A percentile compares a stretch with the other conserved stretches of the same genome.
phyloP scores from a whole-genome alignment of 345 rosid genomes.

The Aethionema arabicum region DNA sequence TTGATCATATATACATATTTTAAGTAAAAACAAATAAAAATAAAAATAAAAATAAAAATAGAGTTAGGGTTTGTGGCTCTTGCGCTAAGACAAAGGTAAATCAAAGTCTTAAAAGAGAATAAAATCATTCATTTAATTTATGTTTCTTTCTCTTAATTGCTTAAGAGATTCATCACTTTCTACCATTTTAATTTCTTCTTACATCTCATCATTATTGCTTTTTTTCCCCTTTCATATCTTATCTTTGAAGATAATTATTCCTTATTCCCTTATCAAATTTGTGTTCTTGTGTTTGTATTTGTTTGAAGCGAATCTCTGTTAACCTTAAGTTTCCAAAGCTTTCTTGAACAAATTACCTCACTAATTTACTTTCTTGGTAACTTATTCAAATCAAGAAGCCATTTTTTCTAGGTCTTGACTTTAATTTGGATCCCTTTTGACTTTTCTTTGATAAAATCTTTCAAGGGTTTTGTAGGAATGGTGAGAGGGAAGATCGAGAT shows the following conservation, averaged over 20 bases:
- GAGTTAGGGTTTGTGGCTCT: constrained; percentile 27
- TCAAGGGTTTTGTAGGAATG: constrained; percentile 37
- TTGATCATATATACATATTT: background rate
- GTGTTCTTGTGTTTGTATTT: background rate
- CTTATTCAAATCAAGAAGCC: constrained; percentile 13
- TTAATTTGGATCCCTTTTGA: background rate
- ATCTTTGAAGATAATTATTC: background rate
- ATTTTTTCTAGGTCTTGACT: constrained; percentile 11
- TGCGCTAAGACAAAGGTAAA: background rate
- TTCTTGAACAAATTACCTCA: background rate
- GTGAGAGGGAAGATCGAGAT: constrained; percentile 59
- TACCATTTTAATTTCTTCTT: background rate
- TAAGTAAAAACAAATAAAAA: background rate
- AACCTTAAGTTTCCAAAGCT: background rate
- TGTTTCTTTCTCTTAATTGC: background rate
- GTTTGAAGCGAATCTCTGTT: constrained; percentile 20
- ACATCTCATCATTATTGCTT: constrained; percentile 9
- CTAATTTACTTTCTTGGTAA: background rate
- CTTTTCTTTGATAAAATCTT: constrained; percentile 11
- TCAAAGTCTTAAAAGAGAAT: background rate
- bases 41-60: background rate
- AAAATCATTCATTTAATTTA: background rate
- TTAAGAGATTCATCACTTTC: constrained; percentile 14
- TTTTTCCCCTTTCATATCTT: background rate
- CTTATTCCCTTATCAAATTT: background rate